phyloP scores from a whole-genome alignment of 352 stramenopile genomes.

The Globisporangium megalacanthum region DNA sequence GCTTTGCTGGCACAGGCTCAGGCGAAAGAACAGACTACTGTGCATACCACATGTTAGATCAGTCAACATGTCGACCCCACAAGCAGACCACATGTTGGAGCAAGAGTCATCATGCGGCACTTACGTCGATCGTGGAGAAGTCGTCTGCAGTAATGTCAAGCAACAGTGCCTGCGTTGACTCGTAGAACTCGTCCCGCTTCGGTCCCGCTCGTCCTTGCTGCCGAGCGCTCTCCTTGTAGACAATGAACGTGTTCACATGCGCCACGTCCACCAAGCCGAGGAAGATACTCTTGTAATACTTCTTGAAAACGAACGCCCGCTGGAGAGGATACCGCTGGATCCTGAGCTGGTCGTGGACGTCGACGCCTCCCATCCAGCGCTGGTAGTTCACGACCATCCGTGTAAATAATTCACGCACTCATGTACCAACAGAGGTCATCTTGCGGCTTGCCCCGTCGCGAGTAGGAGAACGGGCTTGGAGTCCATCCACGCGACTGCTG shows the following conservation, averaged over 20 bases:
- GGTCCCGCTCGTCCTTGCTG: neutral
- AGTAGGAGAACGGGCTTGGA: neutral
- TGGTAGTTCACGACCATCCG: conserved; percentile 1
- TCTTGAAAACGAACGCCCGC: neutral
- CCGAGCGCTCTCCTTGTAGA: neutral
- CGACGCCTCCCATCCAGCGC: neutral
- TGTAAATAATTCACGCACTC: neutral
- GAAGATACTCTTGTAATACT: conserved; percentile 2
- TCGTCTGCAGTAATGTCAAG: neutral
- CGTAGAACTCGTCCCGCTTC: neutral
- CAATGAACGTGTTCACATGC: neutral
- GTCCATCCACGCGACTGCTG: neutral
- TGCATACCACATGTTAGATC: neutral
- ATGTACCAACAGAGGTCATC: neutral
- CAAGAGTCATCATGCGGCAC: neutral
- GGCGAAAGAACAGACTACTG: neutral
- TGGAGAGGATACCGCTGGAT: neutral
- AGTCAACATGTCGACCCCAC: too few relatives aligned
- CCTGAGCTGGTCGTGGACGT: neutral
- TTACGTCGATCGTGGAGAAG: neutral
- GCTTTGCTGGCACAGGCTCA: neutral
- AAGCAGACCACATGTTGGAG: too few relatives aligned
- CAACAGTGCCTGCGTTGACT: neutral
- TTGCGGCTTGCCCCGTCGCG: neutral
- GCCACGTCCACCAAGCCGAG: neutral